Evolutionary conservation across 2,329 filamentous ascomycete species (phyloP), one percentile per base, ranked within the genome.

Genomic region (Fusarium anthophilum): DNA sequence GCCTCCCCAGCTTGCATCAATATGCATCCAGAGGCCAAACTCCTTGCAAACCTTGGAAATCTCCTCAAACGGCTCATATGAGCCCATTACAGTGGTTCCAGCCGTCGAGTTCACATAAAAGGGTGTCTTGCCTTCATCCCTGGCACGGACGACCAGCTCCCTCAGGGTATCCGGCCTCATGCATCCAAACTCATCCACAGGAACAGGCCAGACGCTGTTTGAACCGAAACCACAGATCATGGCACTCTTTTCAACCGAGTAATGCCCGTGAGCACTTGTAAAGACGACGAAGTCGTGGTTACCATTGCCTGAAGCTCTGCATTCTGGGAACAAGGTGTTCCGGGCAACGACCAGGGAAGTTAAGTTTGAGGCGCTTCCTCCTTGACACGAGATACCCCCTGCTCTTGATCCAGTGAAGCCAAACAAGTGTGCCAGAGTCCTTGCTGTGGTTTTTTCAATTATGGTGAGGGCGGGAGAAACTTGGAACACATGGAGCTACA

Each of bases 101-200:
- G 96, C 96, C 1, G 96, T 98, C 11, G 95, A 93, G 80, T 98
- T 98, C 80, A 98, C 94, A 83, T 97, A 98, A 70, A 99, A 93
- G 0, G 96, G 96, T 2, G 93, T 96, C 79, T 92, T 90, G 39
- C 93, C 94, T 56, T 91, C 87, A 1, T 80, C 77, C 77, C 91
- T 91, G 30, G 93, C 91, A 61, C 87, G 86, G 10, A 85, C 57
- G 37, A 98, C 86, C 45, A 91, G 84, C 3, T 86, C 84, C 30
- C 92, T 89, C 15, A 99, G 87, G 22, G 89, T 89, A 0, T 84
- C 79, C 0, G 92, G 87, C 32, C 90, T 86, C 91, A 98, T 97
- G 56, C 90, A 86, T 2, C 96, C 96, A 17, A 84, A 78, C 1
- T 82, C 81, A 80, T 98, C 94, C 28, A 98, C 90, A 8, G 93